Conservation (phyloP, 2,329 filamentous ascomycete genomes). For the Xylariales sp. region DNA sequence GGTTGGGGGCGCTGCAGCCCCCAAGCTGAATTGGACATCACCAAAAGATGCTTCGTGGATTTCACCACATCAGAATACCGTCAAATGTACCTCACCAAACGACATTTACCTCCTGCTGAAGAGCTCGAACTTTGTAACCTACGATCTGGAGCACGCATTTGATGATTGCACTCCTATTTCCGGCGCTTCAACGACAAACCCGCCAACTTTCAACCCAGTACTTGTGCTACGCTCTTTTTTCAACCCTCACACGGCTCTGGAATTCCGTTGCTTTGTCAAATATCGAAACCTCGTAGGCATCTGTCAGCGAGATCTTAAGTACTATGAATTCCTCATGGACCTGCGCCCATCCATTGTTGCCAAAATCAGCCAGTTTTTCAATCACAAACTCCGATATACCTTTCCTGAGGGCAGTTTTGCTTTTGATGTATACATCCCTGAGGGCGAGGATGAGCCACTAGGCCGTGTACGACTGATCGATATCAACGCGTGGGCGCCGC, state of each 20-base stretch:
- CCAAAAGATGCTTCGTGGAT: conserved; percentile 97
- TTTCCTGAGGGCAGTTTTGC: conserved; percentile 83
- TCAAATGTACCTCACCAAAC: conserved; percentile 83
- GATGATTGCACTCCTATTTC: conserved; percentile 57
- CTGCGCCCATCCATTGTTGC: conserved; percentile 62
- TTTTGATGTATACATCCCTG: conserved; percentile 90
- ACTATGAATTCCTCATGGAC: conserved; percentile 73
- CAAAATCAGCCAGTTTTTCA: conserved; percentile 75
- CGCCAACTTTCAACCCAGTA: conserved; percentile 61
- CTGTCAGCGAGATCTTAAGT: conserved; percentile 83
- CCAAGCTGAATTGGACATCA: conserved; percentile 96
- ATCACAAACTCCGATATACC: conserved; percentile 64
- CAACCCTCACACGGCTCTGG: conserved; percentile 81
- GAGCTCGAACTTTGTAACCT: conserved; percentile 88
- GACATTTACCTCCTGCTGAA: conserved; percentile 94
- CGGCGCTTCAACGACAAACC: conserved; percentile 21
- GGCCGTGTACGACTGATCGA: conserved; percentile 82
- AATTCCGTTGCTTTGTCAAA: conserved; percentile 95
- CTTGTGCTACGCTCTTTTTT: conserved; percentile 87
- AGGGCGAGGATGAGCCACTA: conserved; percentile 53
- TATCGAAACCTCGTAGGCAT: conserved; percentile 75
- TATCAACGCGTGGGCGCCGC: conserved; percentile 88
- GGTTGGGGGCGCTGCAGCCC: conserved; percentile 79
- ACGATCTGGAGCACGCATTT: conserved; percentile 91
- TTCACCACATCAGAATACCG: conserved; percentile 74